Base-by-base conservation (phyloP, 2,329 filamentous ascomycete species). In the Colletotrichum sp. region DNA sequence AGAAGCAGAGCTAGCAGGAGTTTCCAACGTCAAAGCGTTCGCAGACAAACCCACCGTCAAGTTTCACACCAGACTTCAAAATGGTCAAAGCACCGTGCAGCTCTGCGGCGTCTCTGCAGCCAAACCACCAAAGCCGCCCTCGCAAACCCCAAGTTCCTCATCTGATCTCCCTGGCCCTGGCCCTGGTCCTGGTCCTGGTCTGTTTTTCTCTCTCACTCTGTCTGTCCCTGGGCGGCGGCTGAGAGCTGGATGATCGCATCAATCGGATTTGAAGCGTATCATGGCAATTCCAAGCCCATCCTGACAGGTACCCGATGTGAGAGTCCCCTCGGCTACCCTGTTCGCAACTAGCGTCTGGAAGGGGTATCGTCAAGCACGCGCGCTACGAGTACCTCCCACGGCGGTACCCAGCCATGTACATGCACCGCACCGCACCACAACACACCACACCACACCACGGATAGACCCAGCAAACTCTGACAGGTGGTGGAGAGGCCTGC, bases 221-320 rank as follows among this genome's bases (percentile, higher is more conserved):
- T 60, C 69, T 18, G 32, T 30, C 49, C 36, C 59, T 76, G 34
- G 57, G 34, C 65, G 49, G 60, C 75, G 75, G 66, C 66, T 76
- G 75, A 65, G 70, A 76, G 73, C 64, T 76, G 73, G 44, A 65
- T 73, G 70, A 76, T 76, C 44, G 59, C 64, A 69, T 76, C 70
- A 73, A 69, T 76, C 70, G 64, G 59, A 59, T 21, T 52, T 57
- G 62, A 44, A 60, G 73, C 70, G 73, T 73, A 76, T 72, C 70
- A 73, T 69, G 64, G 32, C 26, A 30, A 62, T 73, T 65, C 55
- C 63, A 72, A 52, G 64, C 52, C 57, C 44, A 36, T 65, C 36
- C 70, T 65, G 73, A 76, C 71, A 73, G 64, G 64, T 32, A 67
- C 64, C 64, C 32, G 64, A 63, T 39, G 71, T 24, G 15, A 18